A percentile compares a stretch with the other conserved stretches of the same genome.
These are phyloP conservation scores for Amanita inopinata DNA, from an alignment of 768 basidiomycete genomes.

Conservation along the genomic window DNA sequence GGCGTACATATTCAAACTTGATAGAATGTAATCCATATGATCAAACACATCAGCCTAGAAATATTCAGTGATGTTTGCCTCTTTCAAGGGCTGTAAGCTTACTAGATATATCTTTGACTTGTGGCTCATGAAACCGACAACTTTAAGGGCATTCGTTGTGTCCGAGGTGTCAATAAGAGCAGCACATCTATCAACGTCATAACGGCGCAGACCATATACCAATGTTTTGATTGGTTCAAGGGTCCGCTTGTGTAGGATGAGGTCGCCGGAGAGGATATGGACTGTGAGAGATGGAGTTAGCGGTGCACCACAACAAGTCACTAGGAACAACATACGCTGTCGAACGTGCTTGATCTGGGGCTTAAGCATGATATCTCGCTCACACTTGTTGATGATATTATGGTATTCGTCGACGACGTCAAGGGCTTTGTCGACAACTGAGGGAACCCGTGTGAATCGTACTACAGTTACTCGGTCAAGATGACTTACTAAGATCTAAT, in stretches of 20 bases:
- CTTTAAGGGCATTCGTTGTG: constrained; percentile 27
- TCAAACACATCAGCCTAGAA: constrained; percentile 72
- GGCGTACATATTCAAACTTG: constrained; percentile 65
- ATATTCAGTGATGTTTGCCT: too few relatives aligned
- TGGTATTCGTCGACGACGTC: constrained; percentile 66
- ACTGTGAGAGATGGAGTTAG: constrained; percentile 27
- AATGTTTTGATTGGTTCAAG: constrained; percentile 63
- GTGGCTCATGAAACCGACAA: constrained; percentile 56
- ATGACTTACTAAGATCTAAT: constrained; percentile 42
- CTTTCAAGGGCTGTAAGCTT: too few relatives aligned
- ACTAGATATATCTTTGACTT: constrained; percentile 61
- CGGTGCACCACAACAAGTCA: not conserved
- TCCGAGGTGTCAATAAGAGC: constrained; percentile 43
- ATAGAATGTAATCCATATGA: constrained; percentile 65
- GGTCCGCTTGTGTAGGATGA: constrained; percentile 65
- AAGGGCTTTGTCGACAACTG: constrained; percentile 60
- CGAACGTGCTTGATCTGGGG: constrained; percentile 54
- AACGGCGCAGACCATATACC: constrained; percentile 57
- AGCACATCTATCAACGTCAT: constrained; percentile 58
- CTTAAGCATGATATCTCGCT: constrained; percentile 47
- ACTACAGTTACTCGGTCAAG: not conserved
- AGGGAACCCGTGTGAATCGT: not conserved
- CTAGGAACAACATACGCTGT: constrained; percentile 30
- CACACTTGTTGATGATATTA: constrained; percentile 48
- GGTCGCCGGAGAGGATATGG: constrained; percentile 67